Base-by-base conservation (phyloP, 495 filamentous ascomycete genomes). In the Cenococcum geophilum region DNA sequence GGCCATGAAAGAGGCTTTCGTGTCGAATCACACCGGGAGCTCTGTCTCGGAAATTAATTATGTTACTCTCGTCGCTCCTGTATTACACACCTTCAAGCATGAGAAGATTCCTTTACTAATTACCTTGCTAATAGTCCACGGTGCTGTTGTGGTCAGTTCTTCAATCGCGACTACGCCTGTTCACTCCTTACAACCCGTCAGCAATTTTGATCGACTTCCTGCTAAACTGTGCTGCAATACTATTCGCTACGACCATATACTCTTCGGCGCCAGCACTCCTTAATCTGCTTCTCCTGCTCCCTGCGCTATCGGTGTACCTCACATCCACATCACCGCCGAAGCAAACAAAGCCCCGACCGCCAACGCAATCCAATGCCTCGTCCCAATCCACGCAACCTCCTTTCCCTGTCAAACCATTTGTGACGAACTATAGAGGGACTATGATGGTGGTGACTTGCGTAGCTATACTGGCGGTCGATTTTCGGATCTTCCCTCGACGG, bases 401-500 rank as follows among this genome's bases (percentile, higher is more conserved):
- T 11, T 74, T 96, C 12, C 90, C 95, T 0, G 83, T 86, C 43
- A 92, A 92, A 72, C 88, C 92, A 0, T 97, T 96, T 74, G 74
- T 99, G 60, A 97, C 93, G 0, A 87, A 83, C 21, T 97, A 97
- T 67, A 84, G 93, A 37, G 90, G 88, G 0, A 80, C 82, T 32
- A 96, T 99, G 91, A 83, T 99, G 78, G 79, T 96, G n/a, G 78
- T 90, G 35, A 99, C 95, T 21, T 95, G 91, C 68, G 72, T 91
- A 25, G 89, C 90, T 52, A 97, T 99, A 63, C 81, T 99, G n/a
- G 93, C 95, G 10, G 93, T 99, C 21, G 93, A 99, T 74, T 99
- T 99, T 69, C 82, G 78, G 20, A 76, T 95, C 54, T 99, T 99
- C 64, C 93, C 93, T 1, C 84, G 93, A 1, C 87, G 93, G 5